phyloP scores from a whole-genome alignment of 805 yeast species.

The Myxozyma lipomycoides region DNA sequence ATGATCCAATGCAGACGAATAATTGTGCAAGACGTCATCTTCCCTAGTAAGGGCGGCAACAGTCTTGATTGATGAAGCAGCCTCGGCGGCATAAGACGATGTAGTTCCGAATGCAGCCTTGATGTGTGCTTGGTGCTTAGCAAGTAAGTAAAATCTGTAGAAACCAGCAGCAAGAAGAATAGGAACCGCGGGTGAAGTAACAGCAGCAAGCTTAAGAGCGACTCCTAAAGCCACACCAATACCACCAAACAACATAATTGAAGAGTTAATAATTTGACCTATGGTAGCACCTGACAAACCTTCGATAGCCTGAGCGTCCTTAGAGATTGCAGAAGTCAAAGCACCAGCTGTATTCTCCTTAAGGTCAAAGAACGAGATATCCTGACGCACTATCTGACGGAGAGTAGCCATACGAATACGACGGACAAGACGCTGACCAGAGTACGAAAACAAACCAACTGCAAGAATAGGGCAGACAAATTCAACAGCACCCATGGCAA shows the following conservation, averaged over 20 bases:
- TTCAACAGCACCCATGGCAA: conserved; percentile 40
- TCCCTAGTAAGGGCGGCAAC: conserved; percentile 44
- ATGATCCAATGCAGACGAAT: conserved; percentile 24
- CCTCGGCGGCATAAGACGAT: conserved; percentile 40
- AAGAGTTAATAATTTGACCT: conserved; percentile 33
- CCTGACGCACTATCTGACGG: conserved; percentile 32
- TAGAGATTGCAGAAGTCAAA: conserved; percentile 31
- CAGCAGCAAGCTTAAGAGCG: conserved; percentile 42
- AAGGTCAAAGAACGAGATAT: conserved; percentile 32
- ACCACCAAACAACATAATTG: conserved; percentile 34
- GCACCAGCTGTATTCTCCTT: conserved; percentile 33
- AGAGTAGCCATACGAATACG: conserved; percentile 31
- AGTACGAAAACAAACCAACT: conserved; percentile 23
- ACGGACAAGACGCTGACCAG: conserved; percentile 32
- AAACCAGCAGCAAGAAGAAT: conserved; percentile 43
- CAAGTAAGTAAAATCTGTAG: conserved; percentile 38
- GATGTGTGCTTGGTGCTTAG: conserved; percentile 38
- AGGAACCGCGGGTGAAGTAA: conserved; percentile 39
- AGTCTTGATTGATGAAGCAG: conserved; percentile 42
- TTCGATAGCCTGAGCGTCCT: conserved; percentile 34
- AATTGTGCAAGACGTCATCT: conserved; percentile 37
- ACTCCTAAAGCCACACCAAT: conserved; percentile 40
- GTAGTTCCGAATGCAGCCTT: conserved; percentile 37
- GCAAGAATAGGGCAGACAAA: conserved; percentile 22
- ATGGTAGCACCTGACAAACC: conserved; percentile 34